Percentiles rank a stretch among this genome's conserved stretches.
Evolutionary conservation across 2,329 filamentous ascomycete genomes (phyloP).

Genomic region (Ophiostoma montium): DNA sequence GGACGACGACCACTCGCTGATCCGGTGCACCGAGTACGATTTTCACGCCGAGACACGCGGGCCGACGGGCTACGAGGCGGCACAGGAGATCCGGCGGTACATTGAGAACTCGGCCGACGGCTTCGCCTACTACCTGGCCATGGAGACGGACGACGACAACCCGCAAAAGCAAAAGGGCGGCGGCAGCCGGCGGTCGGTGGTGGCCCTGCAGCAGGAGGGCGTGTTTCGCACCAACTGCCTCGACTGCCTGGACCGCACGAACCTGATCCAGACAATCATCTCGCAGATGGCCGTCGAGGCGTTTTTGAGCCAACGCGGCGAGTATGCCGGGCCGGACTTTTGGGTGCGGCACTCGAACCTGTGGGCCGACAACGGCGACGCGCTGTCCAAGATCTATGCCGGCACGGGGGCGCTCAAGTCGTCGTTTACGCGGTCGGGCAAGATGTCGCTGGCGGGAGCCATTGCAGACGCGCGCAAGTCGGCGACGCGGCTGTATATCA

Average conservation of each 20-base stretch:
- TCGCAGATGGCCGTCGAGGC: slow-evolving; percentile 84
- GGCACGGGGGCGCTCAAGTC: slow-evolving; percentile 92
- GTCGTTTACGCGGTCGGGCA: slow-evolving; percentile 84
- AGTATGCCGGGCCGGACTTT: slow-evolving; percentile 62
- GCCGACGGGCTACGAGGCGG: slow-evolving; percentile 76
- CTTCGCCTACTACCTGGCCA: slow-evolving; percentile 84
- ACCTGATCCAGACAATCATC: slow-evolving; percentile 89
- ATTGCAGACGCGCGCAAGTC: slow-evolving; percentile 94
- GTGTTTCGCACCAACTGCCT: slow-evolving; percentile 92
- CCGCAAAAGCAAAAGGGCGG: slow-evolving; percentile 19
- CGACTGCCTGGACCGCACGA: slow-evolving; percentile 90
- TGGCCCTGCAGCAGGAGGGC: slow-evolving; percentile 84
- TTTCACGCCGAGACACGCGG: slow-evolving; percentile 91
- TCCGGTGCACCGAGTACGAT: slow-evolving; percentile 80
- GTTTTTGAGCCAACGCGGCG: slow-evolving; percentile 61
- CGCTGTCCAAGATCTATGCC: slow-evolving; percentile 86
- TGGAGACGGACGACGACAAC: slow-evolving; percentile 46
- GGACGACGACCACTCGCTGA: slow-evolving; percentile 57
- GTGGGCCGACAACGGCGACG: slow-evolving; percentile 96
- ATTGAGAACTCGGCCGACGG: slow-evolving; percentile 68
- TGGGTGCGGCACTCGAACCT: slow-evolving; percentile 85
- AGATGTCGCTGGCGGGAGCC: slow-evolving; percentile 87
- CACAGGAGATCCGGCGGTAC: slow-evolving; percentile 65
- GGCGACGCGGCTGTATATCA: slow-evolving; percentile 86
- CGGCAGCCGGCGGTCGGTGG: slow-evolving; percentile 34